Evolutionary conservation across 257 asterid species (phyloP).

Genomic region (Lycium ferocissimum): DNA sequence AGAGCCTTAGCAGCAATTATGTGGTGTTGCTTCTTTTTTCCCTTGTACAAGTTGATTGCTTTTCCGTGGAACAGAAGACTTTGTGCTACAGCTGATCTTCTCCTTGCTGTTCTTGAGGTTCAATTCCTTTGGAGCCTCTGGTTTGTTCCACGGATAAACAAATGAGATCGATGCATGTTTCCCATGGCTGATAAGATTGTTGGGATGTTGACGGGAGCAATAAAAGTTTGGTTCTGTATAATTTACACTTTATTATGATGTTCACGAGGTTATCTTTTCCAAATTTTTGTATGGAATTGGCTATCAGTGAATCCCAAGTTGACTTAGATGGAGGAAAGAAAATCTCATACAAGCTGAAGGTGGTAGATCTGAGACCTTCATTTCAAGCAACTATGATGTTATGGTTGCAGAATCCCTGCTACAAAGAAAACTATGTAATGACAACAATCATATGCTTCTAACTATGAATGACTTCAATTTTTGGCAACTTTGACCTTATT

Average conservation of each 20-base stretch:
- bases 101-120: slow-evolving; percentile 11
- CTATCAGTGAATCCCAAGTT: slow-evolving; percentile 10
- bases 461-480: neutral
- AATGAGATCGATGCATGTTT: neutral
- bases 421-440: neutral
- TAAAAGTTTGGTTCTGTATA: neutral
- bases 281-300: neutral
- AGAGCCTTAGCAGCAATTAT: neutral
- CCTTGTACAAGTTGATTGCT: neutral
- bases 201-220: neutral
- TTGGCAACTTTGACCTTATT: neutral
- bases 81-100: slow-evolving; percentile 20
- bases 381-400: neutral
- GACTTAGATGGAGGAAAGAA: neutral
- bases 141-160: slow-evolving; percentile 21
- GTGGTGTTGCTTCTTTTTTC: neutral
- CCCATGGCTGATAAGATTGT: neutral
- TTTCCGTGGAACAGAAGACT: neutral
- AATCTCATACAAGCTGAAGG: neutral
- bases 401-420: neutral
- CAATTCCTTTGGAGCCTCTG: neutral
- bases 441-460: neutral
- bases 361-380: neutral
- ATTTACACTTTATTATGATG: neutral
- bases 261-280: neutral